Conservation (phyloP, 192 early-diverging fungal species). For the Coemansia sp. region DNA sequence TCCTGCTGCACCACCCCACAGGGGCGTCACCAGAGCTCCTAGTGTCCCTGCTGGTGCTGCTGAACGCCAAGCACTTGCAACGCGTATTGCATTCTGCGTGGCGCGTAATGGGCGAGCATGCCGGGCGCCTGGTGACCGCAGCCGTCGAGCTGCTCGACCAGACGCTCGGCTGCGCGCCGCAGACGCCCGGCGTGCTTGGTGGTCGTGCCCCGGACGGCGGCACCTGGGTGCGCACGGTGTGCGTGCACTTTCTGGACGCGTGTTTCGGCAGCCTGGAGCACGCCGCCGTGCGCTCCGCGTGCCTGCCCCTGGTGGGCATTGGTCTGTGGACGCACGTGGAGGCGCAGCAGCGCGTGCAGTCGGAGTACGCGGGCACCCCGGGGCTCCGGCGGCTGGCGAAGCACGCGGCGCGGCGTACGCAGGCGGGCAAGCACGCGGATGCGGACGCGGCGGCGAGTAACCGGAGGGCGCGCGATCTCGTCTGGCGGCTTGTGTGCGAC, state of each 20-base stretch:
- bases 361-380: slow-evolving; percentile 59
- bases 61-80: slow-evolving; percentile 90
- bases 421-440: slow-evolving; percentile 18
- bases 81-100: slow-evolving; percentile 59
- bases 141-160: slow-evolving; percentile 10
- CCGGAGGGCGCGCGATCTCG: slow-evolving; percentile 59
- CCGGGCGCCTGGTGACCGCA: slow-evolving; percentile 47
- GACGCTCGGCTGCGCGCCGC: slow-evolving; percentile 8
- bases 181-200: neutral
- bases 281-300: slow-evolving; percentile 67
- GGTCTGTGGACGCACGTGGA: slow-evolving; percentile 72
- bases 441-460: slow-evolving; percentile 54
- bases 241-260: slow-evolving; percentile 74
- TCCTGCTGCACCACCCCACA: too few relatives aligned
- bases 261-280: slow-evolving; percentile 87
- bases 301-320: slow-evolving; percentile 72
- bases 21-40: too few relatives aligned
- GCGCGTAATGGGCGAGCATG: slow-evolving; percentile 48
- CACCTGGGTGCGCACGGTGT: slow-evolving; percentile 23
- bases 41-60: slow-evolving; percentile 81
- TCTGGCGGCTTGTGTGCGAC: slow-evolving; percentile 26
- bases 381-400: slow-evolving; percentile 69
- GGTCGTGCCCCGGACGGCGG: slow-evolving; percentile 34
- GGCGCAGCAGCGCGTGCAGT: slow-evolving; percentile 51
- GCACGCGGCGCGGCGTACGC: slow-evolving; percentile 32